Evolutionary conservation across 2,329 filamentous ascomycete species (phyloP), one percentile per base, ranked within the genome.

Genomic region (Davidsoniella virescens): DNA sequence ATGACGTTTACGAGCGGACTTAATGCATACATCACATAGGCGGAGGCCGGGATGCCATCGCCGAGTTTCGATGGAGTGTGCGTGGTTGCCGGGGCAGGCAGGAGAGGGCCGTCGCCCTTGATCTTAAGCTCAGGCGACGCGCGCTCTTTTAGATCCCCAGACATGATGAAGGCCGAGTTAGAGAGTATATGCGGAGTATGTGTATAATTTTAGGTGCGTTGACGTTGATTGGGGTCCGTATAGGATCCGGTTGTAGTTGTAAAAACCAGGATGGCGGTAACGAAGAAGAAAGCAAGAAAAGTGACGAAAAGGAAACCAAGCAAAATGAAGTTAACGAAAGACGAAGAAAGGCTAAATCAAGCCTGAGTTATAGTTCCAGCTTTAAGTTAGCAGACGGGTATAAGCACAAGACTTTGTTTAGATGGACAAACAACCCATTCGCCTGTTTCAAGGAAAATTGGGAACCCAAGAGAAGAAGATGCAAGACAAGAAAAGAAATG

Each of bases 61-160:
- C 82, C 80, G 52, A 80, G 90, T 64, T 88, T 80, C 50, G 72
- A 69, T 20, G 78, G 75, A 20, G 82, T 83, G 64, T 90, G 94
- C 64, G 85, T 76, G 9, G 82, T 87, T 26, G 88, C 88, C 62
- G 95, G 73, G 52, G 87, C 72, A 72, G 77, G 60, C 37, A 52
- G 42, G 5, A 50, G 23, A 23, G 42, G 40, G 7, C 47, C 43
- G 16, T 49, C 51, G 42, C 80, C 74, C 49, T 66, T 59, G 65
- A 82, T 76, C 52, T 76, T 70, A 59, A 75, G 70, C 65, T 94
- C 88, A 65, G 84, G 84, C 44, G 87, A 94, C 60, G 80, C 73
- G 63, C 88, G 82, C 59, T 75, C 80, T 70, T 94, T 95, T 66
- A 94, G 84, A 63, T 84, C 83, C 60, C 55, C 59, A 55, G 64